Conservation (phyloP, 345 rosid genomes). For the Linum lewisii region DNA sequence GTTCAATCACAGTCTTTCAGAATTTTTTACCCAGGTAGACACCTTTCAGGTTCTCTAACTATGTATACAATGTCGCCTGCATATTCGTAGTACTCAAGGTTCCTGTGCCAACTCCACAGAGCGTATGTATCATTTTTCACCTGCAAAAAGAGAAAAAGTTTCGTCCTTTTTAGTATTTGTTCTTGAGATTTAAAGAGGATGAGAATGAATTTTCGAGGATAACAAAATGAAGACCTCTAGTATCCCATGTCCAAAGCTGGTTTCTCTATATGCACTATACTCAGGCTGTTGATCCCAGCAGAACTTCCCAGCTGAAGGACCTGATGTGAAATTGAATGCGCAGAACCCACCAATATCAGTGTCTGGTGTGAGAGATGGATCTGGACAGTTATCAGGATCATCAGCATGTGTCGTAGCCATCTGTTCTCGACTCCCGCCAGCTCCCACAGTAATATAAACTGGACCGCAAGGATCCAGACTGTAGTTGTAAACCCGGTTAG, state of each 20-base stretch:
- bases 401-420: conserved; percentile 62
- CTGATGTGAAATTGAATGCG: conserved; percentile 67
- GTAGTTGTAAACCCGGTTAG: conserved; percentile 83
- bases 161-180: background rate
- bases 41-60: conserved; percentile 63
- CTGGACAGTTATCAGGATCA: conserved; percentile 75
- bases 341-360: conserved; percentile 52
- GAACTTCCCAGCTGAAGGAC: conserved; percentile 54
- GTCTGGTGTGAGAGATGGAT: conserved; percentile 47
- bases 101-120: conserved; percentile 82
- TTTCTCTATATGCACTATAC: conserved; percentile 81
- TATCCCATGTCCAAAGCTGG: conserved; percentile 92
- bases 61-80: conserved; percentile 77
- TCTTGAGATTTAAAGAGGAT: background rate
- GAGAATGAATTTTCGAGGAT: background rate
- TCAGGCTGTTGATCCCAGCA: conserved; percentile 95
- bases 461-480: conserved; percentile 75
- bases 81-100: conserved; percentile 43
- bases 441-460: conserved; percentile 60
- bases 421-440: conserved; percentile 65
- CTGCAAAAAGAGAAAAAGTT: conserved; percentile 22
- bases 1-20: too few species aligned
- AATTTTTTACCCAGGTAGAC: conserved; percentile 28
- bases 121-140: conserved; percentile 81
- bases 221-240: conserved; percentile 52